A percentile compares a stretch with the other conserved stretches of the same genome.
Conservation (phyloP, 345 rosid species). For the Psidium guajava region DNA sequence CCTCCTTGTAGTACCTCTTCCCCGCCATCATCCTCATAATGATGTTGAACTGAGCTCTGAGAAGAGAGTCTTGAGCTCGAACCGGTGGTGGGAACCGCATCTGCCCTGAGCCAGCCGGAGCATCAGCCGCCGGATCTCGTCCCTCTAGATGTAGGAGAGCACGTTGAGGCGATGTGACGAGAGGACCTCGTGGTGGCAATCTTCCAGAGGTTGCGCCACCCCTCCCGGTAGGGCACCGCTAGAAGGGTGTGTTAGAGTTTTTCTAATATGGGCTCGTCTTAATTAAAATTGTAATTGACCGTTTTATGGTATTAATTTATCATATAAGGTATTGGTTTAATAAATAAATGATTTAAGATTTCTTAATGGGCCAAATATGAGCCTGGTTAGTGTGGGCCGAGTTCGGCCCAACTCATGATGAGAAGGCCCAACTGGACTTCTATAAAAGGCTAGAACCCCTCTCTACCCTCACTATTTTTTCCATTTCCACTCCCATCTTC, state of each 20-base stretch:
- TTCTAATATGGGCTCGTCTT: no score
- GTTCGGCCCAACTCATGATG: no score
- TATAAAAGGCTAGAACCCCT: no score
- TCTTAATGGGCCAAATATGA: no score
- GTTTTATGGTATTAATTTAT: no score
- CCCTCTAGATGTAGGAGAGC: slow-evolving; percentile 18
- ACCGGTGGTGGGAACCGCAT: slow-evolving; percentile 6
- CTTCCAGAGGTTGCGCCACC: slow-evolving; percentile 55
- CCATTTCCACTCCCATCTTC: no score
- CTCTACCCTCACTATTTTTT: no score
- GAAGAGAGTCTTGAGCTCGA: slow-evolving; percentile 30
- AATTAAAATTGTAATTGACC: no score
- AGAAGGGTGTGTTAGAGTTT: slow-evolving; percentile 7
- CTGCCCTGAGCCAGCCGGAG: slow-evolving; percentile 16
- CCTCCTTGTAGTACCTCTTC: slow-evolving; percentile 12
- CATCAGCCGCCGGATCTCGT: slow-evolving; percentile 30
- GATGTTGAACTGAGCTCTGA: slow-evolving; percentile 17
- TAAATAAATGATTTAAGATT: no score
- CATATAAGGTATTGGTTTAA: no score
- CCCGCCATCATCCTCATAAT: slow-evolving; percentile 38
- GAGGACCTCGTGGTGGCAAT: slow-evolving; percentile 32
- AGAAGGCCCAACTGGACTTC: no score
- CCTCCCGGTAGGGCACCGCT: slow-evolving; percentile 32
- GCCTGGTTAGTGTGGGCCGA: no score
- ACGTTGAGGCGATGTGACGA: slow-evolving; percentile 33